These are phyloP conservation scores for Selenicereus undatus DNA, from an alignment of 148 eudicot genomes.

Conservation along the genomic window DNA sequence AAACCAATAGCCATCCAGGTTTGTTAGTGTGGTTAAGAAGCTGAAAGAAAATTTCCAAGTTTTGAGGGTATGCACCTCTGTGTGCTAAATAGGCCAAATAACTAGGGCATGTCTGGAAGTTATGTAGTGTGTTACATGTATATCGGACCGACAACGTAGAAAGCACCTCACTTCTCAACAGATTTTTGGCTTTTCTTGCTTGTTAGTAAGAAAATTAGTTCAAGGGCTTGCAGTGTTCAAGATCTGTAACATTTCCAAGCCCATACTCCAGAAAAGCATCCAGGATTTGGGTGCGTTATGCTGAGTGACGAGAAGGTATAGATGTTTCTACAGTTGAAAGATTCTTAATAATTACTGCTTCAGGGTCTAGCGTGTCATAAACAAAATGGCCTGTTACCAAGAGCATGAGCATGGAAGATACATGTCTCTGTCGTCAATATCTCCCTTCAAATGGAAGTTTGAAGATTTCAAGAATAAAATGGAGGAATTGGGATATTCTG, in stretches of 20 bases:
- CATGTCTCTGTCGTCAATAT: too few relatives aligned
- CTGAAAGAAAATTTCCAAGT: too few relatives aligned
- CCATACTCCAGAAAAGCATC: background rate
- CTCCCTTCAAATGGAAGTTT: background rate
- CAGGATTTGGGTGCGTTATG: background rate
- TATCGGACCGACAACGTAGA: background rate
- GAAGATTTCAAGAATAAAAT: background rate
- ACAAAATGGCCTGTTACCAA: background rate
- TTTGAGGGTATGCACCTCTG: background rate
- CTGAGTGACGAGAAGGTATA: background rate
- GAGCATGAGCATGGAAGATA: background rate
- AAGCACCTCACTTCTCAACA: background rate
- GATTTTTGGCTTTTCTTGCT: background rate
- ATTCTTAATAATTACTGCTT: background rate
- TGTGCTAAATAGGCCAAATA: background rate
- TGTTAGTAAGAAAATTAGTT: too few relatives aligned
- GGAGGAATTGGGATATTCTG: background rate
- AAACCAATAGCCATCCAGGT: too few relatives aligned
- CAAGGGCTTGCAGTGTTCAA: too few relatives aligned
- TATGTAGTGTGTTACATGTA: background rate
- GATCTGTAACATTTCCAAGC: too few relatives aligned
- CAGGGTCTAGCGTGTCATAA: background rate
- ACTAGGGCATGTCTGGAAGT: background rate
- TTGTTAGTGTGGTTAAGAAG: too few relatives aligned
- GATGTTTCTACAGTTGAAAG: too few relatives aligned